A percentile compares a stretch with the other conserved stretches of the same genome.
Conservation (phyloP, 768 basidiomycete genomes). For the Cantharellus cinnabarinus region DNA sequence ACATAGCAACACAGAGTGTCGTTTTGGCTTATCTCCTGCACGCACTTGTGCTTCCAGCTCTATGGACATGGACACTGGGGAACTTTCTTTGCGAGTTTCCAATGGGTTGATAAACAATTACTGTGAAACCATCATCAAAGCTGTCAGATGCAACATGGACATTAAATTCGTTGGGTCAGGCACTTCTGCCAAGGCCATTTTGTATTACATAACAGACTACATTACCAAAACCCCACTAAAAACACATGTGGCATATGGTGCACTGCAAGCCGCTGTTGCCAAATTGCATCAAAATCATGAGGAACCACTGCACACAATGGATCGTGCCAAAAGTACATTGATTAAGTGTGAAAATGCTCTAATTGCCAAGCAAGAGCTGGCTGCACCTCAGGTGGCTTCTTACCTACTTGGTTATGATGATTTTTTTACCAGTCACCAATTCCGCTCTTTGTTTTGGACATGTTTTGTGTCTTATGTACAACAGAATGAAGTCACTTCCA, state of each 20-base stretch:
- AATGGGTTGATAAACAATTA: constrained; percentile 27
- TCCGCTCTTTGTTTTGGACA: constrained; percentile 19
- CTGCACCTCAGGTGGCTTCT: constrained; percentile 19
- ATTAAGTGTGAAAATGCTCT: constrained; percentile 21
- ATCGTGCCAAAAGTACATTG: constrained; percentile 18
- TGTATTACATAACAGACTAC: constrained; percentile 31
- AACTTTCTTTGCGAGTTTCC: constrained; percentile 15
- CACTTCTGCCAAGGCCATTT: constrained; percentile 22
- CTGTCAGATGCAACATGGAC: constrained; percentile 26
- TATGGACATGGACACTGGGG: constrained; percentile 12
- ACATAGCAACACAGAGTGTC: constrained; percentile 18
- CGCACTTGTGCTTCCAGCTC: constrained; percentile 3
- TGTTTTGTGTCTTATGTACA: constrained; percentile 15
- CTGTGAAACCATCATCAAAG: constrained; percentile 21
- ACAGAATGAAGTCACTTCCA: constrained; percentile 5
- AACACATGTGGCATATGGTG: constrained; percentile 21
- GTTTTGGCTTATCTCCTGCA: constrained; percentile 15
- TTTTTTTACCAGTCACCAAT: constrained; percentile 22
- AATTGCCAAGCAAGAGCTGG: constrained; percentile 22
- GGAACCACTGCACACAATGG: constrained; percentile 8
- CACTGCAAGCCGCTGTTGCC: constrained; percentile 18
- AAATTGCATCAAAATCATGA: constrained; percentile 14
- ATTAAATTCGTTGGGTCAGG: constrained; percentile 28
- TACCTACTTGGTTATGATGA: constrained; percentile 20
- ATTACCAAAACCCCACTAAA: constrained; percentile 27